phyloP scores from a whole-genome alignment of 1,139 yeast genomes.

The Torulaspora pretoriensis region DNA sequence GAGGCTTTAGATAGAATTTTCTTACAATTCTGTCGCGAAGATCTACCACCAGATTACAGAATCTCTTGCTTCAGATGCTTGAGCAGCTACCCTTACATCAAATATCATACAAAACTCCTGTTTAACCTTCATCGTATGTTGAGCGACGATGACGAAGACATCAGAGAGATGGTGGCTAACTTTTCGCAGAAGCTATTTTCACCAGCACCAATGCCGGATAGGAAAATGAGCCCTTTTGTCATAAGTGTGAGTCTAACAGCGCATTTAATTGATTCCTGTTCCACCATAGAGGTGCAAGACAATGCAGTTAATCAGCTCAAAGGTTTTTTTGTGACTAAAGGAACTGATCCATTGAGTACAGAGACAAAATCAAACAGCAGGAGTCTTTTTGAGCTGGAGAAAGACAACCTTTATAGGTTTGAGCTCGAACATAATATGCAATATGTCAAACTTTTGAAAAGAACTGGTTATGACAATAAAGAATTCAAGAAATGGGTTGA shows the following conservation, averaged over 20 bases:
- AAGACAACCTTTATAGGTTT: conserved; percentile 48
- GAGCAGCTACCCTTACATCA: conserved; percentile 29
- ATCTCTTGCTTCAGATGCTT: conserved; percentile 47
- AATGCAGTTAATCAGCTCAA: conserved; percentile 12
- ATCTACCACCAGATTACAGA: conserved; percentile 45
- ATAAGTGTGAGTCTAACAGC: conserved; percentile 20
- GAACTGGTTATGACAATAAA: conserved; percentile 6
- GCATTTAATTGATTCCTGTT: conserved; percentile 20
- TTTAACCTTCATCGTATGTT: conserved; percentile 42
- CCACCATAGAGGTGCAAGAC: conserved; percentile 5
- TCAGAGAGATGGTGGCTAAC: conserved; percentile 42
- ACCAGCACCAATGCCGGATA: neutral
- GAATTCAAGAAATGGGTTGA: conserved; percentile 6
- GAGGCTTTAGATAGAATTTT: conserved; percentile 38
- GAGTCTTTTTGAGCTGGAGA: conserved; percentile 48
- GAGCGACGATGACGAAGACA: conserved; percentile 58
- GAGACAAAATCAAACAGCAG: conserved; percentile 21
- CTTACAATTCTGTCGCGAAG: conserved; percentile 40
- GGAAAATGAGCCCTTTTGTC: conserved; percentile 11
- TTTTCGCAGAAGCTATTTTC: conserved; percentile 30
- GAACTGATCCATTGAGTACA: conserved; percentile 18
- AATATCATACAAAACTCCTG: conserved; percentile 16
- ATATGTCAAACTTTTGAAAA: conserved; percentile 16
- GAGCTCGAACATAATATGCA: conserved; percentile 26
- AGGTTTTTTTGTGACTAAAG: conserved; percentile 13